Conservation (phyloP, 2,329 filamentous ascomycete species). For the Raffaelea albimanens region DNA sequence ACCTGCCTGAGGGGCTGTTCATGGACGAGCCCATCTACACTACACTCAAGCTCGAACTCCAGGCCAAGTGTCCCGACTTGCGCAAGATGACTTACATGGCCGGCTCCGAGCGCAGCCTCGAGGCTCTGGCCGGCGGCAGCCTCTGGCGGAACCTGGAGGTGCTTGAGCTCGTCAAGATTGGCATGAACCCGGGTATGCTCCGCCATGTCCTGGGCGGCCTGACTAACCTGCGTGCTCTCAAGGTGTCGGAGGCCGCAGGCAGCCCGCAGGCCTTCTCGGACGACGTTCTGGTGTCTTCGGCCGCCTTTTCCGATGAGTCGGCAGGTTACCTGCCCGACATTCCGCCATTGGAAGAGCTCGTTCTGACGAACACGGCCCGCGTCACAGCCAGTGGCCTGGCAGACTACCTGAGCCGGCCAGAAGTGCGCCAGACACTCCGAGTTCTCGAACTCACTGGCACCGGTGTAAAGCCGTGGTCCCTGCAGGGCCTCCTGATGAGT, state of each 20-base stretch:
- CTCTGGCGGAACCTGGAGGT: conserved; percentile 65
- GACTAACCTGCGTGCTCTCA: conserved; percentile 60
- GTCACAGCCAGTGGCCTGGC: conserved; percentile 64
- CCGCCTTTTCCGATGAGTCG: not conserved
- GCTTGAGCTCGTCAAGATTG: conserved; percentile 58
- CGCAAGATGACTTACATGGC: conserved; percentile 77
- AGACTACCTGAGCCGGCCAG: conserved; percentile 54
- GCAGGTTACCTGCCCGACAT: conserved; percentile 56
- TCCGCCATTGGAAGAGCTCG: conserved; percentile 64
- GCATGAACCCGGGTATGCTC: conserved; percentile 61
- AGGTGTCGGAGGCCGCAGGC: conserved; percentile 58
- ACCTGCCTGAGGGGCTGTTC: conserved; percentile 82
- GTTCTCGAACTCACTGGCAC: conserved; percentile 65
- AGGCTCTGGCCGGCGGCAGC: conserved; percentile 54
- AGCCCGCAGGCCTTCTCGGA: conserved; percentile 50
- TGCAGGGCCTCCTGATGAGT: conserved; percentile 51
- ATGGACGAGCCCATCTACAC: conserved; percentile 67
- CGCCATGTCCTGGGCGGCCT: conserved; percentile 63
- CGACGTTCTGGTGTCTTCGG: conserved; percentile 51
- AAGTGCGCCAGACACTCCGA: conserved; percentile 50
- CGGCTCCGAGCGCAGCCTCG: conserved; percentile 70
- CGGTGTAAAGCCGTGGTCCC: conserved; percentile 52
- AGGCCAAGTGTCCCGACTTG: conserved; percentile 72
- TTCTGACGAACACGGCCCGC: conserved; percentile 60
- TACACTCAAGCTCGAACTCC: conserved; percentile 72